phyloP scores from a whole-genome alignment of 73 alveolate species.

The Uronychia setigera region DNA sequence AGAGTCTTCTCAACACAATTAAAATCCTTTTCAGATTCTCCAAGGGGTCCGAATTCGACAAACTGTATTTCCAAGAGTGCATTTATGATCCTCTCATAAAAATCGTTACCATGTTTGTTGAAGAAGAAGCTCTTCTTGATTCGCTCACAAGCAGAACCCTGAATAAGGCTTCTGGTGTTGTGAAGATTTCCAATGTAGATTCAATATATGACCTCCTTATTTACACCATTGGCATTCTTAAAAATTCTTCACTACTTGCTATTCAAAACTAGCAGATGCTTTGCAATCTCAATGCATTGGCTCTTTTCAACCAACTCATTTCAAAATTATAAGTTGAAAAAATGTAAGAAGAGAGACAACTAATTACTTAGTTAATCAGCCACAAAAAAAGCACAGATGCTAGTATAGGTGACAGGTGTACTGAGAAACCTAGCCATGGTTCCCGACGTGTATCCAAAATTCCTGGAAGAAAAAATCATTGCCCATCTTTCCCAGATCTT shows the following conservation, averaged over 20 bases:
- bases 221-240: slow-evolving; percentile 47
- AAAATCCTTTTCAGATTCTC: slow-evolving; percentile 35
- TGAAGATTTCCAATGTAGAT: slow-evolving; percentile 32
- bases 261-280: neutral
- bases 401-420: slow-evolving; percentile 72
- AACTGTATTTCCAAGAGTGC: slow-evolving; percentile 6
- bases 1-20: slow-evolving; percentile 1
- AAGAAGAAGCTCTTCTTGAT: neutral
- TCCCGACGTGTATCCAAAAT: neutral
- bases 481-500: slow-evolving; percentile 12
- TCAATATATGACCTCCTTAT: slow-evolving; percentile 42
- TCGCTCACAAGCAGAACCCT: slow-evolving; percentile 6
- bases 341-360: slow-evolving; percentile 1
- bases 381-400: slow-evolving; percentile 58
- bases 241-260: slow-evolving; percentile 20
- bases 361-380: neutral
- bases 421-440: slow-evolving; percentile 73
- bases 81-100: slow-evolving; percentile 8
- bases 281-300: neutral
- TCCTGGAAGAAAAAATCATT: slow-evolving; percentile 12
- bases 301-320: neutral
- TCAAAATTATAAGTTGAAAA: neutral
- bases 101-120: neutral
- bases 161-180: slow-evolving; percentile 7
- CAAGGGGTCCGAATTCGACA: slow-evolving; percentile 26